phyloP scores from a whole-genome alignment of 768 basidiomycete species.

The Tricholomella constricta region DNA sequence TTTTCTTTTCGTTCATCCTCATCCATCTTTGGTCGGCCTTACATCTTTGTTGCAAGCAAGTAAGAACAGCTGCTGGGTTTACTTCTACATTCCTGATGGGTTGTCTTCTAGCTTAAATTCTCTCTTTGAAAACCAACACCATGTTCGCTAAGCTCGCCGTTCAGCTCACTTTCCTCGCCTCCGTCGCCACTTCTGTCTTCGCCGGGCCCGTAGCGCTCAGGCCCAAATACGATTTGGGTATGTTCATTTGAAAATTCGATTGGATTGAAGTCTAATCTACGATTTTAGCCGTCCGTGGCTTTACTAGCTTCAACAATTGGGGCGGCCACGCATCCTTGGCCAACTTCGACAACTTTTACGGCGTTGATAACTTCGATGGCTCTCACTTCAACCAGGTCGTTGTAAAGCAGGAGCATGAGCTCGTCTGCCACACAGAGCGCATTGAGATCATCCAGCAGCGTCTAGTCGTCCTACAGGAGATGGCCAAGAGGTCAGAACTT shows the following conservation, averaged over 20 bases:
- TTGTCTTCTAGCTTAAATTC: slow-evolving; percentile 3
- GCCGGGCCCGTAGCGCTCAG: slow-evolving; percentile 32
- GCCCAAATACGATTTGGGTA: slow-evolving; percentile 28
- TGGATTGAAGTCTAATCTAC: background rate
- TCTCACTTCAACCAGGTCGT: slow-evolving; percentile 34
- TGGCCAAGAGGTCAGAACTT: slow-evolving; percentile 42
- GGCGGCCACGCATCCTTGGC: slow-evolving; percentile 36
- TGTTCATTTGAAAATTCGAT: background rate
- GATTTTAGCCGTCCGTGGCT: slow-evolving; percentile 14
- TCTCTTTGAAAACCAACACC: slow-evolving; percentile 25
- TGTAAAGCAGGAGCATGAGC: slow-evolving; percentile 33
- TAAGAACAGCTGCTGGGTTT: slow-evolving; percentile 11
- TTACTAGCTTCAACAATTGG: slow-evolving; percentile 37
- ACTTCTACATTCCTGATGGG: background rate
- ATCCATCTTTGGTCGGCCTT: slow-evolving; percentile 29
- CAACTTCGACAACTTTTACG: slow-evolving; percentile 50
- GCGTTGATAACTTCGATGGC: slow-evolving; percentile 44
- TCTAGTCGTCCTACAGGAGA: slow-evolving; percentile 45
- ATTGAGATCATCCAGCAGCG: slow-evolving; percentile 48
- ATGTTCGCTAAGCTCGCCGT: slow-evolving; percentile 43
- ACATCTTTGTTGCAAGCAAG: slow-evolving; percentile 31
- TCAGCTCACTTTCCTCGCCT: slow-evolving; percentile 31
- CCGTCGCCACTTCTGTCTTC: slow-evolving; percentile 30
- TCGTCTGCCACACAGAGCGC: slow-evolving; percentile 41
- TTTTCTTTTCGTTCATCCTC: slow-evolving; percentile 30